Conservation (phyloP, 345 rosid species). For the Salix exigua region DNA sequence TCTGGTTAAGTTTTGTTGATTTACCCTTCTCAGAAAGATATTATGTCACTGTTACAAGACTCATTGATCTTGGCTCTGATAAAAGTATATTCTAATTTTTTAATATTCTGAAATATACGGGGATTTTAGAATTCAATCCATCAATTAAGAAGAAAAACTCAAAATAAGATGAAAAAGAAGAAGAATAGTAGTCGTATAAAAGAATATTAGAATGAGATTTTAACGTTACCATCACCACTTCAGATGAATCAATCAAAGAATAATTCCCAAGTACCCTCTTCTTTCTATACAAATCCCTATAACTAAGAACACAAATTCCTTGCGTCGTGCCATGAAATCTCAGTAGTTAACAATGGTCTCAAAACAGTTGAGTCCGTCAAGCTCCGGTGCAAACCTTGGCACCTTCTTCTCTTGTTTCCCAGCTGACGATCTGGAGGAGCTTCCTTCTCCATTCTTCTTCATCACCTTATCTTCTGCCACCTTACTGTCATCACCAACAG, state of each 20-base stretch:
- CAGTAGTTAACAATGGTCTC: slow-evolving; percentile 47
- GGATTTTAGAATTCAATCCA: background rate
- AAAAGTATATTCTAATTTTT: too few species aligned
- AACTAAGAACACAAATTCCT: background rate
- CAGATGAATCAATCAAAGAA: background rate
- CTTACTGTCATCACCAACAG: background rate
- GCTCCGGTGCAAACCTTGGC: slow-evolving; percentile 54
- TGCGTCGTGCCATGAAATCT: background rate
- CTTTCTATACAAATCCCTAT: background rate
- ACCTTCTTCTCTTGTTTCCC: slow-evolving; percentile 13
- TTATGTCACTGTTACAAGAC: too few species aligned
- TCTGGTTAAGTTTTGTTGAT: too few species aligned
- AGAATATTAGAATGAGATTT: background rate
- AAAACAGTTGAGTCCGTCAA: slow-evolving; percentile 69
- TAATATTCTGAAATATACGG: too few species aligned
- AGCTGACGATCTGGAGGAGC: background rate
- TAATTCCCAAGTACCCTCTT: background rate
- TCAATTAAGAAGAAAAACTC: background rate
- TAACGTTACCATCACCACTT: background rate
- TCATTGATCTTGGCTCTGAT: background rate
- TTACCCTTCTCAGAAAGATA: too few species aligned
- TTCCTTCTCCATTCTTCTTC: background rate
- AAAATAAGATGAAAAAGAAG: background rate
- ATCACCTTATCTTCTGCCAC: background rate
- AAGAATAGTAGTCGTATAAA: background rate